These are phyloP conservation scores for Juncus effusus DNA, from an alignment of 176 grass and related monocot species.

Conservation along the genomic window DNA sequence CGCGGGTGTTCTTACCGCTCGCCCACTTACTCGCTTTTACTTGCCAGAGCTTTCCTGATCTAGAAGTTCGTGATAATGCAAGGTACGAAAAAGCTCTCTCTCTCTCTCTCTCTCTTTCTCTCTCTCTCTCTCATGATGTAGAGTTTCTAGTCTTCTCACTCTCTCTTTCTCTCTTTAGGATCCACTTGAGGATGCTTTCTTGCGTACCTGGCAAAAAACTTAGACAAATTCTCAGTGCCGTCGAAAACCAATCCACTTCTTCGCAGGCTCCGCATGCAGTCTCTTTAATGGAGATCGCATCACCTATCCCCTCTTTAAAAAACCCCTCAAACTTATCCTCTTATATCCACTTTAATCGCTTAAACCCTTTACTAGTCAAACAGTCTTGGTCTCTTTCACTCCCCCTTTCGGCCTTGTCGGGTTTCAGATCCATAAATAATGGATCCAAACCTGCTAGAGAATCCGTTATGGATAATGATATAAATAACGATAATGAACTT, in stretches of 20 bases:
- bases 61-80: constrained; percentile 92
- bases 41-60: constrained; percentile 74
- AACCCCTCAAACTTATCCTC: constrained; percentile 46
- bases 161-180: constrained; percentile 46
- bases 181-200: constrained; percentile 74
- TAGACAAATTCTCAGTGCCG: constrained; percentile 59
- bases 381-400: constrained; percentile 68
- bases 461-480: constrained; percentile 36
- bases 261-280: constrained; percentile 46
- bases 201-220: constrained; percentile 90
- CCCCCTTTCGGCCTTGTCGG: constrained; percentile 38
- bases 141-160: constrained; percentile 24
- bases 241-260: constrained; percentile 54
- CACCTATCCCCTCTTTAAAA: constrained; percentile 36
- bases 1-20: constrained; percentile 62
- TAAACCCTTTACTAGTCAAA: constrained; percentile 63
- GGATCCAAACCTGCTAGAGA: constrained; percentile 36
- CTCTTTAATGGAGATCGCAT: constrained; percentile 63
- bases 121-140: neutral
- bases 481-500: constrained; percentile 38
- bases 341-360: constrained; percentile 83
- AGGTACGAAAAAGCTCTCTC: constrained; percentile 37
- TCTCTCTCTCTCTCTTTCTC: neutral
- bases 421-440: constrained; percentile 36
- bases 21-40: constrained; percentile 50